Evolutionary conservation across 1,139 yeast genomes (phyloP), one percentile per base, ranked within the genome.

Genomic region (Pichia sp.): DNA sequence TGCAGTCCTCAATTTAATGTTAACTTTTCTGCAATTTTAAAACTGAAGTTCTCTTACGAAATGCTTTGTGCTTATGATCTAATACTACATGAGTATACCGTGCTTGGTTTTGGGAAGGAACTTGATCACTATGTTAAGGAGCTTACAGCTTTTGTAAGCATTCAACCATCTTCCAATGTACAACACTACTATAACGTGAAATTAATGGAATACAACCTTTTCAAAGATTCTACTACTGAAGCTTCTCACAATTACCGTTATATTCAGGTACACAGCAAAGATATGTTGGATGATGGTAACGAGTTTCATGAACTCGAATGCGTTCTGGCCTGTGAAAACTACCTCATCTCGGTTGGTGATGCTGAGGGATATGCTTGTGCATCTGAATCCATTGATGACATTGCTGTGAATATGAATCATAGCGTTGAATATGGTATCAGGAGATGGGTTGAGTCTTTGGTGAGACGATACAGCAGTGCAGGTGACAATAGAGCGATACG

Each of bases 51-150:
- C 2, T 53, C 64, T 0, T 42, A 44, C 1, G 46, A 57, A 19
- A 50, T 75, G 23, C 50, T 63, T 10, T 51, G 55, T 5, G 44
- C 69, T 6, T 69, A 69, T 47, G 52, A 54, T 13, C 38, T 42
- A 10, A 51, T 72, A 18, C 54, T 75, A 22, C 53, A 59, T 3
- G 47, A 60, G 1, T 61, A 64, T 37, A 56, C 63, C 16, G 64
- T 62, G 29, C 48, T 74, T 30, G 85, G 86, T 0, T 48, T 74
- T 3, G 60, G 76, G 0, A 72, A 72, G 44, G 84, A 77, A 37
- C 61, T 72, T 27, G 60, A 62, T 4, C 74, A 64, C 50, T 77
- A 68, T 52, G 45, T 66, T 12, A 58, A 59, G 6, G 86, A 79
- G 45, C 59, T 70, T 28, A 52, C 55, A 8, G 66, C 62, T 29